phyloP scores from a whole-genome alignment of 345 rosid genomes.

The Melaleuca quinquenervia region DNA sequence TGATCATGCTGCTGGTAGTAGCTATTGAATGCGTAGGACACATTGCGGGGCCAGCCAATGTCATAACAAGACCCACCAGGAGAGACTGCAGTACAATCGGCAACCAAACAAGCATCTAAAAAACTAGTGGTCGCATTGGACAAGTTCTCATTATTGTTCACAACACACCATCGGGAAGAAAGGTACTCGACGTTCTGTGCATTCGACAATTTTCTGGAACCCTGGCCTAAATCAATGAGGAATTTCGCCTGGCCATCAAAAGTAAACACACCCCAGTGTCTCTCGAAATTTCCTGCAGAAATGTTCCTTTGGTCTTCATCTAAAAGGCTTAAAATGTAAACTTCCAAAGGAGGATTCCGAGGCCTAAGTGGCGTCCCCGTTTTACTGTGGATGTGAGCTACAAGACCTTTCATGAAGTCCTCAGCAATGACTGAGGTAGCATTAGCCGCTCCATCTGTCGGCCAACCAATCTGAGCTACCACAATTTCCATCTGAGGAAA shows the following conservation, averaged over 20 bases:
- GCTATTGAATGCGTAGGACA: conserved; percentile 82
- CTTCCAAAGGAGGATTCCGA: conserved; percentile 41
- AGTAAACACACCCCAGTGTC: conserved; percentile 90
- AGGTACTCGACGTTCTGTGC: conserved; percentile 71
- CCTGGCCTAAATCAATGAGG: conserved; percentile 42
- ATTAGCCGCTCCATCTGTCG: conserved; percentile 80
- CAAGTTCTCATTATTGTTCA: conserved; percentile 57
- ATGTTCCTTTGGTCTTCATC: conserved; percentile 64
- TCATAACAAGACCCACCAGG: conserved; percentile 71
- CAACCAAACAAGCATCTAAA: conserved; percentile 48
- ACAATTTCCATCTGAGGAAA: conserved; percentile 52
- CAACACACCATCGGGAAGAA: conserved; percentile 78
- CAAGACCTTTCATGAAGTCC: conserved; percentile 51
- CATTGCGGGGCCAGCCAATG: conserved; percentile 68
- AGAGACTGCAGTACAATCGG: conserved; percentile 64
- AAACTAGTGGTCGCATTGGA: conserved; percentile 57
- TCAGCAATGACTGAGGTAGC: conserved; percentile 50
- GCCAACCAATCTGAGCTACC: conserved; percentile 83
- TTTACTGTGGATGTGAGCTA: conserved; percentile 51
- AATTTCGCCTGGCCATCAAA: conserved; percentile 95
- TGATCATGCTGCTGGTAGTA: conserved; percentile 86
- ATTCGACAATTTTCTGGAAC: conserved; percentile 38
- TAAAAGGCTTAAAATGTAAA: conserved; percentile 58
- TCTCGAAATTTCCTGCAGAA: conserved; percentile 60
- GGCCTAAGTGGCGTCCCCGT: conserved; percentile 51